A percentile compares a stretch with the other conserved stretches of the same genome.
Evolutionary conservation across 106 monocot species (phyloP).

Genomic region (Hemerocallis citrina): DNA sequence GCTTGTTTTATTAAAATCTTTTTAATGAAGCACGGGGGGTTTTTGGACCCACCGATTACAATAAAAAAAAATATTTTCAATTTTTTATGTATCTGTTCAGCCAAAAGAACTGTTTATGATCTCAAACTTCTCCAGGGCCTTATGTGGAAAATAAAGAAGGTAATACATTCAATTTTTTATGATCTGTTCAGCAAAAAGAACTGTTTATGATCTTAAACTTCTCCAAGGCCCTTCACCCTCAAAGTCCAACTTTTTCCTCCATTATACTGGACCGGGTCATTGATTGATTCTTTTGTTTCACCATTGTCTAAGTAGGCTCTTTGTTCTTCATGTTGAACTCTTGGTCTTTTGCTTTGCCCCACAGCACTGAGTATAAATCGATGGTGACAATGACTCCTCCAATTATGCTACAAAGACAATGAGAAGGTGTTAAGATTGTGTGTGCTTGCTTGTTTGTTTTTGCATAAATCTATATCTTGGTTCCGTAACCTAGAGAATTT

Average conservation of each 20-base stretch:
- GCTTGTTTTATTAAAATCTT: too few species aligned
- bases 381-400: slow-evolving; percentile 62
- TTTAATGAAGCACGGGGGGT: too few species aligned
- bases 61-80: too few species aligned
- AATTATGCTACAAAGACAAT: slow-evolving; percentile 46
- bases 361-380: slow-evolving; percentile 63
- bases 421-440: not conserved
- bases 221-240: not conserved
- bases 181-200: too few species aligned
- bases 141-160: too few species aligned
- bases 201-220: slow-evolving; percentile 10
- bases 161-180: too few species aligned
- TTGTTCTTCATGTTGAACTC: slow-evolving; percentile 8
- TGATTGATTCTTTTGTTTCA: slow-evolving; percentile 8
- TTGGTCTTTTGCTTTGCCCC: slow-evolving; percentile 79
- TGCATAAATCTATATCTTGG: not conserved
- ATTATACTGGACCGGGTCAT: slow-evolving; percentile 3
- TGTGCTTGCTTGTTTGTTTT: not conserved
- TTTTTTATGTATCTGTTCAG: too few species aligned
- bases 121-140: slow-evolving; percentile 4
- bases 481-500: not conserved
- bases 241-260: not conserved
- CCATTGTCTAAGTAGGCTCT: slow-evolving; percentile 3
- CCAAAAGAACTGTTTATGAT: too few species aligned
- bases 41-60: too few species aligned